Conservation (phyloP, 805 yeast species). For the Saccharomyces eubayanus region DNA sequence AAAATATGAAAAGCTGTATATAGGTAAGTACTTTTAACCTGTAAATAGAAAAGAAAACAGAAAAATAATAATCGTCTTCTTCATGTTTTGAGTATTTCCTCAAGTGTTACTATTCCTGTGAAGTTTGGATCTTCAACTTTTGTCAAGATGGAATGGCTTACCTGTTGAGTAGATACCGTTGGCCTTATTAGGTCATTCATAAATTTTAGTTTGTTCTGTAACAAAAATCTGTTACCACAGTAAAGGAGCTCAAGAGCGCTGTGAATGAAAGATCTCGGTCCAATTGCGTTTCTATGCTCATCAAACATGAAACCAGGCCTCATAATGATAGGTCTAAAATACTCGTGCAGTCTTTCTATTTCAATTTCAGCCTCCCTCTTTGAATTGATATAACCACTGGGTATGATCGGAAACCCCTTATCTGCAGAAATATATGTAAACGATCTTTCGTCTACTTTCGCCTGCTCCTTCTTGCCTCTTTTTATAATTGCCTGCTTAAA, state of each 20-base stretch:
- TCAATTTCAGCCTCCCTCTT: conserved; percentile 72
- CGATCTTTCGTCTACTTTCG: conserved; percentile 27
- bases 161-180: conserved; percentile 56
- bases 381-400: conserved; percentile 62
- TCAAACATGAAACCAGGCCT: conserved; percentile 86
- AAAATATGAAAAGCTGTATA: background rate
- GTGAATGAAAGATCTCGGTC: conserved; percentile 29
- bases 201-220: conserved; percentile 33
- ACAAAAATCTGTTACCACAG: conserved; percentile 36
- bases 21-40: background rate
- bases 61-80: background rate
- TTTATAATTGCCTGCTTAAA: conserved; percentile 30
- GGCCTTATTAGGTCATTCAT: conserved; percentile 50
- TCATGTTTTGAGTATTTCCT: conserved; percentile 34
- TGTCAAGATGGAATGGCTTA: conserved; percentile 50
- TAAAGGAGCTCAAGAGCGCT: conserved; percentile 37
- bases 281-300: conserved; percentile 32
- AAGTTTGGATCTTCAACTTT: conserved; percentile 43
- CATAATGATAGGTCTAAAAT: conserved; percentile 51
- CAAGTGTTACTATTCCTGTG: conserved; percentile 52
- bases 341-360: conserved; percentile 34
- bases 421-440: conserved; percentile 82
- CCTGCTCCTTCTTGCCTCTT: conserved; percentile 3
- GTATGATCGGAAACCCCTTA: conserved; percentile 56
- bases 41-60: background rate